Conservation (phyloP, 805 yeast species). For the Kuraishia piskuri region DNA sequence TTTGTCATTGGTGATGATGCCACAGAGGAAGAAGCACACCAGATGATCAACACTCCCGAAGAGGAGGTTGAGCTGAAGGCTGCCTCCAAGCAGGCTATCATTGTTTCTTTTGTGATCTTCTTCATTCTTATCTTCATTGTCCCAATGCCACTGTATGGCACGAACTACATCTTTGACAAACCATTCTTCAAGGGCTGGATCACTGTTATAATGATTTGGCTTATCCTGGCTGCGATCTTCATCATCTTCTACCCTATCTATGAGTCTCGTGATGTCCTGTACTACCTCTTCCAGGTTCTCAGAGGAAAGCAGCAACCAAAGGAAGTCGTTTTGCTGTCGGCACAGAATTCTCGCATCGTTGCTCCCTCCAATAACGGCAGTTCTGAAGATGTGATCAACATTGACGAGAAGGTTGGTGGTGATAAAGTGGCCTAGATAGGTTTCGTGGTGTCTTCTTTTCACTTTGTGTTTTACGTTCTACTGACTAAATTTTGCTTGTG, state of each 20-base stretch:
- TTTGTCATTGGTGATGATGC: conserved; percentile 26
- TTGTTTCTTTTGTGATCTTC: conserved; percentile 16
- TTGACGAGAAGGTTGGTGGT: neutral
- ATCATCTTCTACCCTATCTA: conserved; percentile 24
- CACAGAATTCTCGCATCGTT: neutral
- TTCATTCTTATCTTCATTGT: conserved; percentile 17
- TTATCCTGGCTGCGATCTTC: conserved; percentile 20
- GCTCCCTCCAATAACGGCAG: neutral
- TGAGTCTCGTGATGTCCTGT: conserved; percentile 20
- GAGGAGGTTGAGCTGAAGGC: conserved; percentile 14
- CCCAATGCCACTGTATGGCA: conserved; percentile 25
- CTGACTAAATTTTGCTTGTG: too few species aligned
- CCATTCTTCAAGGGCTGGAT: conserved; percentile 24
- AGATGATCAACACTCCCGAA: conserved; percentile 13
- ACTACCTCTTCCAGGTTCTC: conserved; percentile 8
- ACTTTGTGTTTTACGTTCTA: neutral
- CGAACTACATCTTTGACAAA: conserved; percentile 21
- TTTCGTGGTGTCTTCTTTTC: neutral
- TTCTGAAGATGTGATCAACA: neutral
- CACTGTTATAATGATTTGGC: conserved; percentile 26
- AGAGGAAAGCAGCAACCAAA: conserved; percentile 11
- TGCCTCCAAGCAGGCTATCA: conserved; percentile 16
- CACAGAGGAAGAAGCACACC: conserved; percentile 20
- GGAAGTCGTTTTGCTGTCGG: conserved; percentile 1
- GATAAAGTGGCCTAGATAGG: neutral